Percentiles rank a stretch among this genome's conserved stretches.
phyloP scores from a whole-genome alignment of 441 rosid genomes.

The Corymbia citriodora region DNA sequence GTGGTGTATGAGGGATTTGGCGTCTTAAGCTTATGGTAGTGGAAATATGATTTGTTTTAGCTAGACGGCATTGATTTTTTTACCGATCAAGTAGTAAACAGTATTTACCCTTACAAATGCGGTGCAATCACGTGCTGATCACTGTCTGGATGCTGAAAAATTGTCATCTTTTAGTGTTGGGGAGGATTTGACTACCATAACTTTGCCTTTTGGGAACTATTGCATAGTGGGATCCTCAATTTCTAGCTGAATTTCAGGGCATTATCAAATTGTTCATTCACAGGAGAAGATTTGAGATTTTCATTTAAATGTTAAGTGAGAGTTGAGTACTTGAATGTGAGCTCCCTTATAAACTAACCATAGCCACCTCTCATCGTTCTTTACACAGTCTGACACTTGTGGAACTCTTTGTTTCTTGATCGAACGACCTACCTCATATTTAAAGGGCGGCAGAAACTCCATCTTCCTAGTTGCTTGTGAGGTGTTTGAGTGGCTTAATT shows the following conservation, averaged over 20 bases:
- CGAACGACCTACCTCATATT: neutral
- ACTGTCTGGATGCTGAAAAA: neutral
- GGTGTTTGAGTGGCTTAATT: neutral
- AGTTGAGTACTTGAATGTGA: neutral
- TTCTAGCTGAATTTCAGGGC: neutral
- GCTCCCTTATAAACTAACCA: neutral
- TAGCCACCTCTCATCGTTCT: neutral
- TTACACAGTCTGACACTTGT: neutral
- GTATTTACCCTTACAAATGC: neutral
- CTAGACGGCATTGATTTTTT: neutral
- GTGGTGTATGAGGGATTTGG: neutral
- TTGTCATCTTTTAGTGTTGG: neutral
- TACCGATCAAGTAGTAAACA: neutral
- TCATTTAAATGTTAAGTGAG: neutral
- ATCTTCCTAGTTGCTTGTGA: neutral
- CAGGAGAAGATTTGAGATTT: neutral
- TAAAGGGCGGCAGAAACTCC: neutral
- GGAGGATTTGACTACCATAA: neutral
- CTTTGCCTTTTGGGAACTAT: neutral
- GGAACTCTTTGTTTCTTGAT: neutral
- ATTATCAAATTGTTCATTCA: neutral
- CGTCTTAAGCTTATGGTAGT: neutral
- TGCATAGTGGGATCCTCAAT: neutral
- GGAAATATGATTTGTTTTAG: neutral
- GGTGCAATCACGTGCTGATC: neutral